Evolutionary conservation across 163 green algal species (phyloP).

Genomic region (Chlamydomonas reinhardtii): DNA sequence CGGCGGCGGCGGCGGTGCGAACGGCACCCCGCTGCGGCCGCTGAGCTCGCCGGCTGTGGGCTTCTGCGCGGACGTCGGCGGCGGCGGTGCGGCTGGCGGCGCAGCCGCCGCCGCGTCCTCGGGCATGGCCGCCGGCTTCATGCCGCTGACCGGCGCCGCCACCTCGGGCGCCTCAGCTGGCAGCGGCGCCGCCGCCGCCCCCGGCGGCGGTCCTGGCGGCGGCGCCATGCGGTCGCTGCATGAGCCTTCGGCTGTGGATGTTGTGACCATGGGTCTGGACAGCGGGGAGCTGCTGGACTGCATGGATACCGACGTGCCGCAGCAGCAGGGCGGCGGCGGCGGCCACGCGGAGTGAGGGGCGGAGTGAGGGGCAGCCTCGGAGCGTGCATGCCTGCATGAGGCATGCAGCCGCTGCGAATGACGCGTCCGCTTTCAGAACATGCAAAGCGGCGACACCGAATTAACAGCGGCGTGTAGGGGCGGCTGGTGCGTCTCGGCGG

Average conservation of each 20-base stretch:
- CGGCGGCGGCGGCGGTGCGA: no score
- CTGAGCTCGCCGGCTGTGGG: neutral
- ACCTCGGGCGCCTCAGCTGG: neutral
- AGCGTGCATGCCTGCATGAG: no score
- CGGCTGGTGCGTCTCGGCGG: no score
- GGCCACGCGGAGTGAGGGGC: neutral
- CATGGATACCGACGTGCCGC: constrained; percentile 19
- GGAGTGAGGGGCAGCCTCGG: no score
- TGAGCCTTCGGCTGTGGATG: constrained; percentile 4
- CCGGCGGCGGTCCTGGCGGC: neutral
- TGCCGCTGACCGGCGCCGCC: neutral
- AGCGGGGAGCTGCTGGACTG: constrained; percentile 17
- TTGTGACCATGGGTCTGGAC: constrained; percentile 47
- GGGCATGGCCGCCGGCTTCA: neutral
- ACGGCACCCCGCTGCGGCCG: neutral
- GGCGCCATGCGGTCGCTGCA: neutral
- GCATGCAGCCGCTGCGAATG: no score
- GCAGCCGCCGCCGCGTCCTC: no score
- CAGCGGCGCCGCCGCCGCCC: neutral
- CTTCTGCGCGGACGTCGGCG: neutral
- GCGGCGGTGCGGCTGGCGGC: no score
- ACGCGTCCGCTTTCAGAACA: no score
- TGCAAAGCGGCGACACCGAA: no score
- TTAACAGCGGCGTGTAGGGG: no score
- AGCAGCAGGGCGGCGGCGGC: neutral